Base-by-base conservation (phyloP, 805 yeast genomes). In the Ogataea ganodermae region DNA sequence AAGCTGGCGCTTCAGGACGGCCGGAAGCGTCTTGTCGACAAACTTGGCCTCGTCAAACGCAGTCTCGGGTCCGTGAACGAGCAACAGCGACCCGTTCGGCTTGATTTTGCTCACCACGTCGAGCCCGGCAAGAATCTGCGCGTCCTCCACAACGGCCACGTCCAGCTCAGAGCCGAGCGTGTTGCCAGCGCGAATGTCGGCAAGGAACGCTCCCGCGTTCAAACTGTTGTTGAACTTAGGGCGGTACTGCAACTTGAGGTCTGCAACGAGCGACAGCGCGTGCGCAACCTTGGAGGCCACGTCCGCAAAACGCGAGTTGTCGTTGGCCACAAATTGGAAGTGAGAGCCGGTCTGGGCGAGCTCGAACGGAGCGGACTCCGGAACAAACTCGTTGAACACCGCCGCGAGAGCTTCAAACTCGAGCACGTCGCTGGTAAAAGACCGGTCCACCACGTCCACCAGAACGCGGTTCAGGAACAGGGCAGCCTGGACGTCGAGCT, bases 201-300 rank as follows among this genome's bases (percentile, higher is more conserved):
- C 77, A 66, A 85, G 88, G 63, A 83, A 82, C 7, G 80, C 62
- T 52, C 97, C 97, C 28, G 91, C 92, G 43, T 78, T 79, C 13
- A 80, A 71, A 30, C 74, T 63, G 65, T 88, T 90, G 66, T 92
- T 96, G 59, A 73, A 89, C 60, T 79, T 79, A 43, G 86, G 76
- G 64, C 86, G 75, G 64, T 79, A 76, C 44, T 76, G 68, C 47
- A 85, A 76, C 35, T 67, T 60, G 48, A 79, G 71, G 43, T 74
- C 62, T 49, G 78, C 78, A 56, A 80, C 84, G 60, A 86, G 73
- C 2, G 95, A 82, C 56, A 86, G 73, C 18, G 88, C 73, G 51
- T 83, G 86, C 0, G 90, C 85, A 51, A 89, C 68, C 56, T 78
- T 80, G 22, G 83, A 75, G 13, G 91, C 81, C 38, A 83, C 78